These are phyloP conservation scores for Tremella yokohamensis DNA, from an alignment of 768 basidiomycete species.

Conservation along the genomic window DNA sequence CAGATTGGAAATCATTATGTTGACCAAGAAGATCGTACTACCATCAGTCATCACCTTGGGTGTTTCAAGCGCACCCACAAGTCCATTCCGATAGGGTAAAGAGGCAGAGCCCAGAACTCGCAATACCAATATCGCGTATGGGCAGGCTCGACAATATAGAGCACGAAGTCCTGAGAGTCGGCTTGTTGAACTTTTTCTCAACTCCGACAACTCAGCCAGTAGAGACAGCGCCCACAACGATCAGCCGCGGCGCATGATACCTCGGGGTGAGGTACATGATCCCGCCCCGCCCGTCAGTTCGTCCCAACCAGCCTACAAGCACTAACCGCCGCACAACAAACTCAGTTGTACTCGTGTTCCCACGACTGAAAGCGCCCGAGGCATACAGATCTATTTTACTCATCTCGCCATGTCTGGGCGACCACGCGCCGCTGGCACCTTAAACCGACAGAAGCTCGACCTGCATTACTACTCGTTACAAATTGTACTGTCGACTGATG, in stretches of 20 bases:
- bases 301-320: no score
- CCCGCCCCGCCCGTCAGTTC: background rate
- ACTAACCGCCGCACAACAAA: background rate
- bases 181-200: background rate
- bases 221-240: background rate
- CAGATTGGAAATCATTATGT: slow-evolving; percentile 25
- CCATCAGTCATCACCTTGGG: no score
- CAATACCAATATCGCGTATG: slow-evolving; percentile 32
- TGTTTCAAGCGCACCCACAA: background rate
- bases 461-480: slow-evolving; percentile 12
- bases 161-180: background rate
- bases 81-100: slow-evolving; percentile 31
- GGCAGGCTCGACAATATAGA: slow-evolving; percentile 31
- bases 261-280: slow-evolving; percentile 3
- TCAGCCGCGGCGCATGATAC: slow-evolving; percentile 2
- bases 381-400: no score
- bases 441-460: no score
- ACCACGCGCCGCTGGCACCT: no score
- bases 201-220: background rate
- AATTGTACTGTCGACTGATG: no score
- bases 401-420: no score
- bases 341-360: no score
- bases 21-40: slow-evolving; percentile 11
- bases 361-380: no score
- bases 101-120: slow-evolving; percentile 26